Conservation (phyloP, 768 basidiomycete genomes). For the Lactifluus volemus region DNA sequence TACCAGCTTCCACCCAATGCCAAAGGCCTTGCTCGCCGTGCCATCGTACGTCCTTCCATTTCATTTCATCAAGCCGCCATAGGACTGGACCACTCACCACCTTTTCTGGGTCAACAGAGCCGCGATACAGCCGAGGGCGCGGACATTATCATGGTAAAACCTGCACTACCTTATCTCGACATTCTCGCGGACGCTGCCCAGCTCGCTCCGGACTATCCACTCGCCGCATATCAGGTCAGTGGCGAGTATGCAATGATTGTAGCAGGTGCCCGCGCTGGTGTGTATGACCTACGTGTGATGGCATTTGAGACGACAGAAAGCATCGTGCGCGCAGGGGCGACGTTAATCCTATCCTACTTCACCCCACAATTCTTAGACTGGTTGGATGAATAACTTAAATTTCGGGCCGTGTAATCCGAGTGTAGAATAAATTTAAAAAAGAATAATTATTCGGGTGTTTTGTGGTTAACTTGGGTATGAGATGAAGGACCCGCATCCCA, state of each 20-base stretch:
- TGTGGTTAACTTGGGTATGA: neutral
- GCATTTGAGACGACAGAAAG: constrained; percentile 90
- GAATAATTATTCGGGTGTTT: too few species aligned
- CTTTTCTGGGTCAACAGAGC: constrained; percentile 40
- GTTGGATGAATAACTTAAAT: constrained; percentile 35
- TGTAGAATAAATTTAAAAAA: neutral
- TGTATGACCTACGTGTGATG: constrained; percentile 89
- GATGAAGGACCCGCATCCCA: constrained; percentile 2
- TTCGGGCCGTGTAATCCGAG: constrained; percentile 1
- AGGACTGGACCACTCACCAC: neutral
- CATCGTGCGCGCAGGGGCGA: constrained; percentile 87
- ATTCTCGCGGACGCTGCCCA: constrained; percentile 83
- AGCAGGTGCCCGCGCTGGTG: constrained; percentile 86
- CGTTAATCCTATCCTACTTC: constrained; percentile 89
- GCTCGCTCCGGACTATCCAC: constrained; percentile 76
- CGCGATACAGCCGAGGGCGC: constrained; percentile 89
- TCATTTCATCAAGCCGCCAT: neutral
- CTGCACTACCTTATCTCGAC: constrained; percentile 92
- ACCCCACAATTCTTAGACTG: constrained; percentile 94
- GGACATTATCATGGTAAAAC: constrained; percentile 99
- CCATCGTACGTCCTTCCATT: constrained; percentile 57
- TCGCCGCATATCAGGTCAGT: constrained; percentile 97
- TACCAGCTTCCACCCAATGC: constrained; percentile 91
- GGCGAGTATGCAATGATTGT: constrained; percentile 98
- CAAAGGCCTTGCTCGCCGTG: constrained; percentile 85